Percentiles rank a stretch among this genome's conserved stretches.
Evolutionary conservation across 139 green algal genomes (phyloP).

Genomic region (Chlamydomonas applanata): DNA sequence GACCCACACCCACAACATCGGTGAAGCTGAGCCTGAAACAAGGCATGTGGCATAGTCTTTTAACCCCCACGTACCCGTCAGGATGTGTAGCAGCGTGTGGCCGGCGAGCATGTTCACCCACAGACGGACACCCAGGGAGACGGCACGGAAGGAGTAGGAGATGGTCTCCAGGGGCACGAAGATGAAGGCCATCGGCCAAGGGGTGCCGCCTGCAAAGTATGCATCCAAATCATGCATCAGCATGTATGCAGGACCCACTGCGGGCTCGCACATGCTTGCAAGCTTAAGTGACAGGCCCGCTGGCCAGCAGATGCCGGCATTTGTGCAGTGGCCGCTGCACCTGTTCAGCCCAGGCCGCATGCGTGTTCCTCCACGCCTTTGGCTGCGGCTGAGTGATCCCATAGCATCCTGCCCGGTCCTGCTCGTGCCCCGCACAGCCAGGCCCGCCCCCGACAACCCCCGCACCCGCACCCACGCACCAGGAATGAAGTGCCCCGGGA

Average conservation of each 20-base stretch:
- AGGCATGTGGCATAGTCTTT: conserved; percentile 1
- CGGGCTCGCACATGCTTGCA: too few species aligned
- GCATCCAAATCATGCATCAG: too few species aligned
- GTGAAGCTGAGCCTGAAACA: too few species aligned
- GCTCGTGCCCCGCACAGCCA: neutral
- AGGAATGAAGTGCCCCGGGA: conserved; percentile 54
- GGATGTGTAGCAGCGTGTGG: conserved; percentile 53
- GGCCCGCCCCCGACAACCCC: too few species aligned
- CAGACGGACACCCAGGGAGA: conserved; percentile 50
- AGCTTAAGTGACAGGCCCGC: too few species aligned
- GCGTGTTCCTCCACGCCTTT: neutral
- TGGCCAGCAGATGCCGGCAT: too few species aligned
- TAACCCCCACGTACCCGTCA: conserved; percentile 30
- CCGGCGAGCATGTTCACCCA: conserved; percentile 59
- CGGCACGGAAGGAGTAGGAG: conserved; percentile 48
- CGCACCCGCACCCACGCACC: conserved; percentile 11
- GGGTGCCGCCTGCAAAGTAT: conserved; percentile 39
- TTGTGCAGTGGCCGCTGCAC: too few species aligned
- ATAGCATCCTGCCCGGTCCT: neutral
- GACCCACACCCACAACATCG: too few species aligned
- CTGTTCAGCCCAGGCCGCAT: too few species aligned
- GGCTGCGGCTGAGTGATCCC: neutral
- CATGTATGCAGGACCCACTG: too few species aligned
- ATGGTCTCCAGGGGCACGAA: conserved; percentile 56
- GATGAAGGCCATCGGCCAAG: conserved; percentile 55